Percentiles rank a stretch among this genome's conserved stretches.
phyloP scores from a whole-genome alignment of 1,139 yeast genomes.

The Tardiomyces blankii region DNA sequence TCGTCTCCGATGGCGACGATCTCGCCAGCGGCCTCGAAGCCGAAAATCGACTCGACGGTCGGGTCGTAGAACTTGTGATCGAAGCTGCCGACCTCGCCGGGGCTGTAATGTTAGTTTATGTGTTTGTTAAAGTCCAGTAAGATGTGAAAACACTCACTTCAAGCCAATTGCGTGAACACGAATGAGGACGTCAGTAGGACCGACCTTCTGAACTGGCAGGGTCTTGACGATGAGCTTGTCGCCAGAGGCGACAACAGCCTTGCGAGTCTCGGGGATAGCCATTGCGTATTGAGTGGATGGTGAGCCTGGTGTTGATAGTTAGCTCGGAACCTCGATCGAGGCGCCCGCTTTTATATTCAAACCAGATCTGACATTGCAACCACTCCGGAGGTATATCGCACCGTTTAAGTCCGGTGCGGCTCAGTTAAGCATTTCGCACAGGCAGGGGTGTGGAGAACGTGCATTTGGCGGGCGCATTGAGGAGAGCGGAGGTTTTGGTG shows the following conservation, averaged over 20 bases:
- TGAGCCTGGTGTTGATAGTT: too few relatives aligned
- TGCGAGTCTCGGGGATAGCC: not conserved
- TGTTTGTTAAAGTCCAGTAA: too few relatives aligned
- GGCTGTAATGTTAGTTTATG: conserved; percentile 26
- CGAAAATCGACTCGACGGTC: conserved; percentile 23
- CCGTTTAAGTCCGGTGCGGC: too few relatives aligned
- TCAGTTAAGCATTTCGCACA: too few relatives aligned
- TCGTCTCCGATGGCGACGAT: conserved; percentile 92
- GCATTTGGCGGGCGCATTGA: too few relatives aligned
- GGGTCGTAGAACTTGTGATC: conserved; percentile 27
- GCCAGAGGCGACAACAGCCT: not conserved
- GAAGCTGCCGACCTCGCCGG: conserved; percentile 35
- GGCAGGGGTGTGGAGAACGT: too few relatives aligned
- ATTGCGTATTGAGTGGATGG: not conserved
- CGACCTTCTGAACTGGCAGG: not conserved
- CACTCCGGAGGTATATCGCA: too few relatives aligned
- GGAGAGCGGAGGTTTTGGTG: too few relatives aligned
- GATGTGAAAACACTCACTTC: too few relatives aligned
- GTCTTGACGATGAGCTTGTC: not conserved
- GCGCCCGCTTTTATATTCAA: too few relatives aligned
- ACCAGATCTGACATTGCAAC: too few relatives aligned
- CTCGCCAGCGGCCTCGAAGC: conserved; percentile 96
- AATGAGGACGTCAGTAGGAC: conserved; percentile 36
- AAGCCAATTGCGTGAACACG: conserved; percentile 50
- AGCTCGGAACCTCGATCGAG: too few relatives aligned